Evolutionary conservation across 495 filamentous ascomycete genomes (phyloP), one percentile per base, ranked within the genome.

Genomic region (Parathielavia appendiculata): DNA sequence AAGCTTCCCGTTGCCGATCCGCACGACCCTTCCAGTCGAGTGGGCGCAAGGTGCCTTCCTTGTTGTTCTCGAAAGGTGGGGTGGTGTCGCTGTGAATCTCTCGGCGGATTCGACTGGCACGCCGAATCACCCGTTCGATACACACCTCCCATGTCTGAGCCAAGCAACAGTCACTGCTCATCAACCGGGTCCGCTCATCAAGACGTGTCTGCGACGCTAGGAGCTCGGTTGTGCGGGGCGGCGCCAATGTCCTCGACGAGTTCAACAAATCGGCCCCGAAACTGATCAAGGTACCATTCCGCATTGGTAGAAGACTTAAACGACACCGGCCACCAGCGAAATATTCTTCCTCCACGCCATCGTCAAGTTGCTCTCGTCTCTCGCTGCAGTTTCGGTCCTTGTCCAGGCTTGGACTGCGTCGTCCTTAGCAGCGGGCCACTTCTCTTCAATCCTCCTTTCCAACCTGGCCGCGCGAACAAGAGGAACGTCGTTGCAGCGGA

Each of bases 1-100:
- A 59, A 59, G 60, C 56, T 53, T 51, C 60, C 56, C 56, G 63
- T 47, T 60, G 51, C 58, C 62, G 66, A 66, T 66, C 68, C 56
- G 51, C 56, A 58, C 16, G 35, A 54, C 48, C 65, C 59, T 44
- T 64, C 66, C 61, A 50, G 63, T 58, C 19, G 58, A 59, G 57
- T 56, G 46, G 41, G 56, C 54, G 48, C 53, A 55, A 46, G 61
- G 63, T 55, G 58, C 60, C 58, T 59, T 45, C 54, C 61, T 59
- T 51, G 45, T 56, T 51, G 44, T 30, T 30, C 26, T 30, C 3
- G 26, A 30, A 30, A 2, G 26, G 51, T 34, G 44, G 50, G 57
- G 57, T 63, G 51, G 63, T 45, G 68, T 63, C 59, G 57, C 50
- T 51, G 66, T 63, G 65, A 62, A 69, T 66, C 63, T 59, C 56